Conservation (phyloP, 805 yeast species). For the Lachancea thermotolerans region DNA sequence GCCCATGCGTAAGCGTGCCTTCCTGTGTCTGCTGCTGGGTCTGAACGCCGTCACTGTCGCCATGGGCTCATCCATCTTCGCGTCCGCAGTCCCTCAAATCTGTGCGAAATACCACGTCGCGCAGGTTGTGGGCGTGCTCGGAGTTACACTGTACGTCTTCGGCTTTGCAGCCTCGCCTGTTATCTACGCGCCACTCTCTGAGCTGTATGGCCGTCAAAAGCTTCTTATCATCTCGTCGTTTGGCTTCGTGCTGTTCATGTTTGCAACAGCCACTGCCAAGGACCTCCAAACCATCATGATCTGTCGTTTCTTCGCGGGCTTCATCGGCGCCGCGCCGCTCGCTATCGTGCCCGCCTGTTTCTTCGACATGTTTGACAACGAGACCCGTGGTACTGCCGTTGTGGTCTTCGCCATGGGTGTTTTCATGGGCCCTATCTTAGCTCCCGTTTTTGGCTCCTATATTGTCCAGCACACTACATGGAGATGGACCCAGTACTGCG, state of each 20-base stretch:
- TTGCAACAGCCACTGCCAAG: constrained; percentile 73
- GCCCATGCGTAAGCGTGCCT: constrained; percentile 43
- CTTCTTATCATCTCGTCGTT: constrained; percentile 52
- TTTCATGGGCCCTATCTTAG: constrained; percentile 31
- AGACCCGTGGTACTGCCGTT: constrained; percentile 68
- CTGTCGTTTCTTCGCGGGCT: constrained; percentile 74
- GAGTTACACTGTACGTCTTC: constrained; percentile 74
- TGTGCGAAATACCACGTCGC: constrained; percentile 52
- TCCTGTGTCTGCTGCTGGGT: constrained; percentile 42
- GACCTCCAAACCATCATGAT: constrained; percentile 71
- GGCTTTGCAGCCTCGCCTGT: constrained; percentile 94
- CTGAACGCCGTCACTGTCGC: constrained; percentile 46
- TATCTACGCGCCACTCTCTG: constrained; percentile 86
- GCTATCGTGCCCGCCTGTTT: constrained; percentile 83
- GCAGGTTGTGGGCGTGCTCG: constrained; percentile 61
- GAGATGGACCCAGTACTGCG: constrained; percentile 76
- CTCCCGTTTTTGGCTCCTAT: constrained; percentile 22
- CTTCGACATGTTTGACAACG: constrained; percentile 69
- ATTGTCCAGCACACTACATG: constrained; percentile 64
- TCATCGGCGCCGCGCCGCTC: constrained; percentile 77
- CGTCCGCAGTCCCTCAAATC: constrained; percentile 50
- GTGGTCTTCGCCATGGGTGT: constrained; percentile 65
- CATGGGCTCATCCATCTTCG: constrained; percentile 79
- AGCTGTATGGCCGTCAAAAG: constrained; percentile 61
- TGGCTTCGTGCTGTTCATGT: constrained; percentile 52